Conservation (phyloP, 1,284 basidiomycete genomes). For the Heliocybe sulcata region DNA sequence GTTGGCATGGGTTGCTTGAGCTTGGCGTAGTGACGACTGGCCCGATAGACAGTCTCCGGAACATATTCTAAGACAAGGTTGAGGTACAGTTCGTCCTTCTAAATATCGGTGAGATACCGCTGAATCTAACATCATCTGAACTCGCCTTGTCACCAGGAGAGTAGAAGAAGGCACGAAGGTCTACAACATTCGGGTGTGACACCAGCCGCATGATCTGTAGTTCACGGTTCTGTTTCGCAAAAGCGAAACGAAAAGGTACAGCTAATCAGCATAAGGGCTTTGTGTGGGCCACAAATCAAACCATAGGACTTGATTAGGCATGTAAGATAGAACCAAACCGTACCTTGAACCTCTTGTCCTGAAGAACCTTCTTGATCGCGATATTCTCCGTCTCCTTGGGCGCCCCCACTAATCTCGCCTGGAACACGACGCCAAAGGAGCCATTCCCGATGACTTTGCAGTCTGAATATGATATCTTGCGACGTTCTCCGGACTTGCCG, state of each 20-base stretch:
- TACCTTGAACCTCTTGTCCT: constrained; percentile 99
- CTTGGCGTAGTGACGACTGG: constrained; percentile 97
- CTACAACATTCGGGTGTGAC: constrained; percentile 96
- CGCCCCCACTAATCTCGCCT: constrained; percentile 65
- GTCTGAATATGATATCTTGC: constrained; percentile 91
- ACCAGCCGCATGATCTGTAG: constrained; percentile 99
- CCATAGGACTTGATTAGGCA: constrained; percentile 8
- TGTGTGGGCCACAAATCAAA: constrained; percentile 3
- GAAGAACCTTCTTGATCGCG: constrained; percentile 99
- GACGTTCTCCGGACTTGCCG: constrained; percentile 87
- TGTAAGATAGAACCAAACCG: constrained; percentile 17
- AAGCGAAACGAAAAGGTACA: background rate
- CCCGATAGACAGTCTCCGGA: constrained; percentile 98
- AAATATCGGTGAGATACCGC: constrained; percentile 15
- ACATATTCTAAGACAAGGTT: constrained; percentile 99
- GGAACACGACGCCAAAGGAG: constrained; percentile 98
- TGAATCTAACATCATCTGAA: constrained; percentile 1
- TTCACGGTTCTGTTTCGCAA: constrained; percentile 83
- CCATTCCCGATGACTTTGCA: constrained; percentile 99
- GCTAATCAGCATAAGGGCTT: constrained; percentile 3
- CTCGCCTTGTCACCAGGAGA: constrained; percentile 97
- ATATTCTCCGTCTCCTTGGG: constrained; percentile 76
- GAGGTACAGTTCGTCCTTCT: constrained; percentile 99
- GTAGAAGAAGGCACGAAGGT: constrained; percentile 98
- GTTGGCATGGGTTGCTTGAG: constrained; percentile 99